Conservation (phyloP, 768 basidiomycete genomes). For the Nevesoporus exiguus region DNA sequence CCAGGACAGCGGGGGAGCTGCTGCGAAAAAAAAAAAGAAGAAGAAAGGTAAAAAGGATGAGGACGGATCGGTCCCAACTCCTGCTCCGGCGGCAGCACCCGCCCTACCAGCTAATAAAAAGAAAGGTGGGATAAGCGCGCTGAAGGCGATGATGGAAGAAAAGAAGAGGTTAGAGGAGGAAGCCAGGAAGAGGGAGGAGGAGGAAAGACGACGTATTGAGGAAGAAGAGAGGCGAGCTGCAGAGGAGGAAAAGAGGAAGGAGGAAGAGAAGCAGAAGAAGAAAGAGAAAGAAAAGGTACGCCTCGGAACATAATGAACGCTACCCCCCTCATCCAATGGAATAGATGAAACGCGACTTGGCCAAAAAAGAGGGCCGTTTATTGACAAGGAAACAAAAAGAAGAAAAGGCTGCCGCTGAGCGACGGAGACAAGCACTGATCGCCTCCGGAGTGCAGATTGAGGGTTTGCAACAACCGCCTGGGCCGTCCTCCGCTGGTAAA, state of each 20-base stretch:
- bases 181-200: slow-evolving; percentile 64
- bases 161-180: slow-evolving; percentile 89
- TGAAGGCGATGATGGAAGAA: slow-evolving; percentile 91
- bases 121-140: slow-evolving; percentile 74
- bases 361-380: slow-evolving; percentile 90
- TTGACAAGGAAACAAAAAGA: slow-evolving; percentile 98
- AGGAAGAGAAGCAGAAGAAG: slow-evolving; percentile 78
- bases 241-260: slow-evolving; percentile 73
- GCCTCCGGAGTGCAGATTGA: slow-evolving; percentile 89
- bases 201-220: slow-evolving; percentile 76
- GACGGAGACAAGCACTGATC: slow-evolving; percentile 85
- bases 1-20: slow-evolving; percentile 44
- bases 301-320: not conserved
- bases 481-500: slow-evolving; percentile 45
- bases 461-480: slow-evolving; percentile 66
- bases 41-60: slow-evolving; percentile 75
- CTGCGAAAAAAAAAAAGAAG: slow-evolving; percentile 83
- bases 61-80: slow-evolving; percentile 51
- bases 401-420: slow-evolving; percentile 86
- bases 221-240: slow-evolving; percentile 80
- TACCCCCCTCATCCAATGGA: slow-evolving; percentile 2
- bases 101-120: slow-evolving; percentile 53
- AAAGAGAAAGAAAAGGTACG: slow-evolving; percentile 88
- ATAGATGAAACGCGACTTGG: slow-evolving; percentile 83
- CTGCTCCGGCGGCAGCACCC: slow-evolving; percentile 32